Percentiles rank a stretch among this genome's conserved stretches.
These are phyloP conservation scores for Aureobasidium vineae DNA, from an alignment of 2,329 filamentous ascomycete genomes.

Conservation along the genomic window DNA sequence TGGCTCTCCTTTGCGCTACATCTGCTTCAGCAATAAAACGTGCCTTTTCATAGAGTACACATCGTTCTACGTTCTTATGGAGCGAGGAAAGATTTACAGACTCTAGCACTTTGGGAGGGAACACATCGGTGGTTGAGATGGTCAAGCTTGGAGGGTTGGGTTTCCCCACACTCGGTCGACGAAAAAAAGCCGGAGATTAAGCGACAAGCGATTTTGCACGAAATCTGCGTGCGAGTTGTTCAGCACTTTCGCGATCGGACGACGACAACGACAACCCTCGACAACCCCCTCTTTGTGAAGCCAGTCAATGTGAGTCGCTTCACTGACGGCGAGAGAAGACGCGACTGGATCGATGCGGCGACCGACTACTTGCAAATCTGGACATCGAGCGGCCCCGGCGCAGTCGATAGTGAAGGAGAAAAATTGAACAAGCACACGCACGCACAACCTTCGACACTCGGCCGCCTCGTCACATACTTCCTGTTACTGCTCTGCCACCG, in stretches of 20 bases:
- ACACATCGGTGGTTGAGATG: too few relatives aligned
- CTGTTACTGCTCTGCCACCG: not conserved
- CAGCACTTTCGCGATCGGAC: not conserved
- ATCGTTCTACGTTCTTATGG: too few relatives aligned
- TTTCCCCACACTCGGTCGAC: not conserved
- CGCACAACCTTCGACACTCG: constrained; percentile 4
- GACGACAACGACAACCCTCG: constrained; percentile 26
- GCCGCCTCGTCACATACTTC: not conserved
- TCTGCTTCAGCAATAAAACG: too few relatives aligned
- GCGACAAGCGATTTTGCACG: constrained; percentile 9
- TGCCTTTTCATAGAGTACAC: too few relatives aligned
- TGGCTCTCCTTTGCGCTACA: too few relatives aligned
- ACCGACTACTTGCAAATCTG: not conserved
- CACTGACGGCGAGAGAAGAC: constrained; percentile 12
- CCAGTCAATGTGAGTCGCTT: constrained; percentile 24
- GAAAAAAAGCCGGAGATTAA: not conserved
- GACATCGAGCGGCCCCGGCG: not conserved
- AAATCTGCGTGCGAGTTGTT: constrained; percentile 6
- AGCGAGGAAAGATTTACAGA: too few relatives aligned
- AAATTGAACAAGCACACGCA: not conserved
- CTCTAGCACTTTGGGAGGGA: too few relatives aligned
- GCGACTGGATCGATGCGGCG: not conserved
- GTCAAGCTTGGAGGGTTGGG: not conserved
- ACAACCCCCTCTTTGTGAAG: constrained; percentile 26
- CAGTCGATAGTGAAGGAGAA: constrained; percentile 1